Evolutionary conservation across 2,329 filamentous ascomycete genomes (phyloP), one percentile per base, ranked within the genome.

Genomic region (Lachnellula arida): DNA sequence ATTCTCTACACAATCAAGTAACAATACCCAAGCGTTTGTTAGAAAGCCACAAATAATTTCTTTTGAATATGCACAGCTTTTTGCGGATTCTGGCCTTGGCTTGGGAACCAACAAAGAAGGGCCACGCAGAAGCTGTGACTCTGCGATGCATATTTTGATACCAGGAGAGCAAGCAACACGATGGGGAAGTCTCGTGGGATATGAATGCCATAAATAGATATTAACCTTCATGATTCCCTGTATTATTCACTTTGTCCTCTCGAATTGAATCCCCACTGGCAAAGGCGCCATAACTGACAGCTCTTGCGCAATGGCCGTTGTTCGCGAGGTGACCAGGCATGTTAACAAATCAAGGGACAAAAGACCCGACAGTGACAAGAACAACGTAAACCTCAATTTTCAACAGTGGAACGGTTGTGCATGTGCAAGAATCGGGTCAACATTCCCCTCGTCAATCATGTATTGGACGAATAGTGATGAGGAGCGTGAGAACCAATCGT

Each of bases 321-420:
- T 32, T 32, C 9, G 28, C 28, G 28, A 32, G 28, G 8, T 55
- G 56, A 49, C 50, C 37, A 8, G 43, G 17, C 19, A 53, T 49
- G 47, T 35, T 51, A 51, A 47, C 53, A 35, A 23, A 32, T 25
- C 46, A 46, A 42, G 19, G 35, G 35, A 42, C 39, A 42, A 19
- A 42, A 19, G 17, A 15, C 15, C 15, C 39, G 17, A 42, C 40
- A 49, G 8, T 40, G 39, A 50, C 50, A 48, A 46, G 34, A 42
- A 46, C 17, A 52, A 37, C 7, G 14, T 42, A 35, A 25, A 25
- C 11, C 22, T 49, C 37, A 50, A 48, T 22, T 37, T 60, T 28
- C 51, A 55, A 42, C 53, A 39, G 46, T 63, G 61, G 61, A 63
- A 63, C 42, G 50, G 53, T 51, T 42, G 39, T 61, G 39, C 15